Percentiles rank a stretch among this genome's conserved stretches.
Evolutionary conservation across 1,139 yeast species (phyloP).

Genomic region (Candida albicans): DNA sequence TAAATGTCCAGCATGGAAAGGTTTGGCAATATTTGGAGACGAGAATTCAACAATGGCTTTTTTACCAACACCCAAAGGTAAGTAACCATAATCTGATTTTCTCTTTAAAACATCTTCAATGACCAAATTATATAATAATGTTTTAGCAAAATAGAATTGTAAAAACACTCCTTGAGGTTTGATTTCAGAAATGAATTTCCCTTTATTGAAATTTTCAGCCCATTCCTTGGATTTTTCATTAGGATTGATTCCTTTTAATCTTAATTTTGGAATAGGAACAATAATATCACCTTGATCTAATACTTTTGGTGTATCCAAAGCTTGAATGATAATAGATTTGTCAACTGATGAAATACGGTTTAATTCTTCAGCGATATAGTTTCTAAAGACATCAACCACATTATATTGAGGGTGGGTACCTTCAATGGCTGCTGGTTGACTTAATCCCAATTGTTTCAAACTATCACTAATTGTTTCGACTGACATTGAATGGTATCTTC

Average conservation of each 20-base stretch:
- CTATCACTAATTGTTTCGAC: constrained; percentile 32
- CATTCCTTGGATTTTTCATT: constrained; percentile 83
- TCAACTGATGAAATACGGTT: constrained; percentile 73
- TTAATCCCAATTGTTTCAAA: constrained; percentile 38
- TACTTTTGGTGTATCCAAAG: constrained; percentile 84
- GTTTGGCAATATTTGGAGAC: constrained; percentile 98
- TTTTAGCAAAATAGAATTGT: constrained; percentile 79
- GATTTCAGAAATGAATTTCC: constrained; percentile 66
- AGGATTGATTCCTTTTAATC: constrained; percentile 84
- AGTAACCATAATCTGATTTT: constrained; percentile 64
- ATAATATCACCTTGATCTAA: constrained; percentile 91
- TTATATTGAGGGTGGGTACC: constrained; percentile 69
- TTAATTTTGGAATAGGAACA: constrained; percentile 89
- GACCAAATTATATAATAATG: constrained; percentile 65
- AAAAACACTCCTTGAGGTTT: constrained; percentile 87
- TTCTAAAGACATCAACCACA: constrained; percentile 81
- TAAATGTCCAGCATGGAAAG: constrained; percentile 99
- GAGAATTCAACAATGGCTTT: constrained; percentile 84
- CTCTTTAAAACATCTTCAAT: constrained; percentile 69
- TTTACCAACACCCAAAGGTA: constrained; percentile 75
- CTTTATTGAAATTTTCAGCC: constrained; percentile 68
- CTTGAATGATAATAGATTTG: constrained; percentile 68
- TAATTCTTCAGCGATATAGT: constrained; percentile 81
- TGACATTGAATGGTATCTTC: constrained; percentile 10
- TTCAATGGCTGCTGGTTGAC: constrained; percentile 25